phyloP scores from a whole-genome alignment of 768 basidiomycete genomes.

The Lactifluus hygrophoroides region DNA sequence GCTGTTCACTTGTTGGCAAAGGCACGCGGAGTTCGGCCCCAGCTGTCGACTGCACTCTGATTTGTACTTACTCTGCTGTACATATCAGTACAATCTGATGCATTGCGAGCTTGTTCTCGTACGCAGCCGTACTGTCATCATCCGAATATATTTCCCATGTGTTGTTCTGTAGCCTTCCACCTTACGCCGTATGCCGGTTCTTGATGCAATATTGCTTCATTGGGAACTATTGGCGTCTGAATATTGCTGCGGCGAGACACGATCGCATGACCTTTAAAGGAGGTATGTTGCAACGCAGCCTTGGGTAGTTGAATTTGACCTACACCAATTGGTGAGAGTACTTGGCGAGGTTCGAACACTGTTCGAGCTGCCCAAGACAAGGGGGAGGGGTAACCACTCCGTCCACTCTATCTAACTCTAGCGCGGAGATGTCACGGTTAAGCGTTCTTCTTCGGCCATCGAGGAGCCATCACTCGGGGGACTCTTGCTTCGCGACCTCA shows the following conservation, averaged over 20 bases:
- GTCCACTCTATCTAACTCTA: not conserved
- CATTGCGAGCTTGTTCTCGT: not conserved
- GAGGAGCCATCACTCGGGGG: not conserved
- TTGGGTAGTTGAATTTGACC: constrained; percentile 2
- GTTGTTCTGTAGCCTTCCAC: not conserved
- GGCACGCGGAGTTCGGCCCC: not conserved
- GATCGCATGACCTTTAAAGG: not conserved
- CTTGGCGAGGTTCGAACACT: constrained; percentile 6
- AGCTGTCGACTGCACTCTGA: not conserved
- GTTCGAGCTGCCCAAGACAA: constrained; percentile 1
- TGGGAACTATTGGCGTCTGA: not conserved
- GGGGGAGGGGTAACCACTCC: too few species aligned
- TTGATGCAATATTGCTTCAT: not conserved
- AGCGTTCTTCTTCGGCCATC: too few species aligned
- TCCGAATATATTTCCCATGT: constrained; percentile 10
- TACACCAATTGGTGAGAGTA: not conserved
- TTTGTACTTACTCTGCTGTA: not conserved
- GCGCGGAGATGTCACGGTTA: not conserved
- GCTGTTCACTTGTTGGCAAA: not conserved
- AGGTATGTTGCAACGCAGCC: constrained; percentile 2
- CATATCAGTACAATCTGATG: too few species aligned
- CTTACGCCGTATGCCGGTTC: not conserved
- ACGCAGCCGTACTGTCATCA: not conserved
- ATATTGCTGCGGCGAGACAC: too few species aligned
- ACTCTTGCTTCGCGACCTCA: constrained; percentile 33